phyloP scores from a whole-genome alignment of 768 basidiomycete genomes.

The Multifurca ochricompacta region DNA sequence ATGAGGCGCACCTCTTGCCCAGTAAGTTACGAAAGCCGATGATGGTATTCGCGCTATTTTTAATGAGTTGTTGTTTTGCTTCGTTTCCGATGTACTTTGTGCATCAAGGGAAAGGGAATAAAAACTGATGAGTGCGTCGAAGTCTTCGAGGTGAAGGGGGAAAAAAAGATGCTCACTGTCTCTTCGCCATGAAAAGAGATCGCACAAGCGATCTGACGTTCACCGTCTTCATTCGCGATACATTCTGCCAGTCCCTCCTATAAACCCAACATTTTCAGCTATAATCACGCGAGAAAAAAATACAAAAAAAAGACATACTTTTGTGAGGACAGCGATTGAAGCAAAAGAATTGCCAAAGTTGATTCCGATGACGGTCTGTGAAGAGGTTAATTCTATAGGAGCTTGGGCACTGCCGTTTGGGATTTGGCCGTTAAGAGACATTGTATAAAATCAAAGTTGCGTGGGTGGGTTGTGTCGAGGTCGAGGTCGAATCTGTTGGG shows the following conservation, averaged over 20 bases:
- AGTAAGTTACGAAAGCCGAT: slow-evolving; percentile 90
- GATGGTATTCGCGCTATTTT: slow-evolving; percentile 91
- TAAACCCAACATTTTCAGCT: neutral
- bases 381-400: slow-evolving; percentile 28
- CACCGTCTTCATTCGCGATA: slow-evolving; percentile 97
- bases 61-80: slow-evolving; percentile 89
- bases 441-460: slow-evolving; percentile 18
- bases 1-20: slow-evolving; percentile 70
- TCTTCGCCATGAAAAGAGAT: slow-evolving; percentile 89
- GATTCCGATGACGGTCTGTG: slow-evolving; percentile 76
- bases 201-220: slow-evolving; percentile 94
- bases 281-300: neutral
- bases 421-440: slow-evolving; percentile 34
- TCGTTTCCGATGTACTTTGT: slow-evolving; percentile 90
- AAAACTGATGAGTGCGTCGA: too few species aligned
- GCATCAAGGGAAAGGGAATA: neutral
- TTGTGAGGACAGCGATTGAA: slow-evolving; percentile 91
- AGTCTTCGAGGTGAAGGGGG: neutral
- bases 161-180: slow-evolving; percentile 46
- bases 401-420: slow-evolving; percentile 49
- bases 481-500: neutral
- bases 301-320: slow-evolving; percentile 47
- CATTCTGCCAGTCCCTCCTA: slow-evolving; percentile 90
- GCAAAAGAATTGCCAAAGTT: slow-evolving; percentile 96
- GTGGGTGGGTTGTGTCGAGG: slow-evolving; percentile 2